phyloP scores from a whole-genome alignment of 2,329 filamentous ascomycete species.

The Aureobasidium leucospermi region DNA sequence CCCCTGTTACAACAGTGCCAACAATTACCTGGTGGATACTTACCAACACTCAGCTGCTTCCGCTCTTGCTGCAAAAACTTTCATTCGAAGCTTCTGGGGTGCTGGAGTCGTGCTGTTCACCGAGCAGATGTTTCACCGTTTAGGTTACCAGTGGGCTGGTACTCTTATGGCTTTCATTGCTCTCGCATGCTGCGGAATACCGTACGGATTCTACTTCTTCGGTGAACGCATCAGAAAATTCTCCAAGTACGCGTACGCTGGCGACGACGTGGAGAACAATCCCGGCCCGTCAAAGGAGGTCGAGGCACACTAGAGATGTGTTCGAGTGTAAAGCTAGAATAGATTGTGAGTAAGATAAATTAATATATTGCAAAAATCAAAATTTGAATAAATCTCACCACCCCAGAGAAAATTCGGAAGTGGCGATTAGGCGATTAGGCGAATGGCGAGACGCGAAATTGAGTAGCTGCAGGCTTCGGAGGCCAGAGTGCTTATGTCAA shows the following conservation, averaged over 20 bases:
- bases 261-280: conserved; percentile 41
- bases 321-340: no score
- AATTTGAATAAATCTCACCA: no score
- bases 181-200: conserved; percentile 72
- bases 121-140: conserved; percentile 26
- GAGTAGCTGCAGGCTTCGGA: no score
- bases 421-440: no score
- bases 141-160: conserved; percentile 34
- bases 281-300: neutral
- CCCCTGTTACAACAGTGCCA: conserved; percentile 25
- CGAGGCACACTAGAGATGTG: neutral
- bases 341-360: no score
- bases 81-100: conserved; percentile 31
- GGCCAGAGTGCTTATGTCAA: no score
- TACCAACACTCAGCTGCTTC: conserved; percentile 67
- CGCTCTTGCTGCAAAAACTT: conserved; percentile 32
- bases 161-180: conserved; percentile 53
- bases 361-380: no score
- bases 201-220: conserved; percentile 73
- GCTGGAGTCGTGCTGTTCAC: conserved; percentile 32
- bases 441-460: no score
- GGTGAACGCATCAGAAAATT: conserved; percentile 62
- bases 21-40: conserved; percentile 43
- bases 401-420: no score
- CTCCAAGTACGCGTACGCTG: conserved; percentile 65